Evolutionary conservation across 140 eudicot species (phyloP).

Genomic region (Oenanthe javanica): DNA sequence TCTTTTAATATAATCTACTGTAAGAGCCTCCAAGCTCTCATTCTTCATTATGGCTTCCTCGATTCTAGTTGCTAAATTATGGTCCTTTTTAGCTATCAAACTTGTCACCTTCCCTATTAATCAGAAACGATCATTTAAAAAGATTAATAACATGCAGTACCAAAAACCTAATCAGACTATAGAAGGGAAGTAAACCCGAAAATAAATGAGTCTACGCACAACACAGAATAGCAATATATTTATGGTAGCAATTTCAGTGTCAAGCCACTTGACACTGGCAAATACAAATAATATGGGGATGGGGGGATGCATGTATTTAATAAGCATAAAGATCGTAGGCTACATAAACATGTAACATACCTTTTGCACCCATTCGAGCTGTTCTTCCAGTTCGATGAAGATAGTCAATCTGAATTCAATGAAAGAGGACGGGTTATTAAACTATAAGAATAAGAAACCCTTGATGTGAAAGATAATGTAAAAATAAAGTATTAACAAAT

Average conservation of each 20-base stretch:
- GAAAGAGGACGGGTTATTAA: background rate
- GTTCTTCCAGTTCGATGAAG: slow-evolving; percentile 99
- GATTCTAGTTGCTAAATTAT: slow-evolving; percentile 53
- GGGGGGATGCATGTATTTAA: too few relatives aligned
- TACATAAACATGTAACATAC: slow-evolving; percentile 18
- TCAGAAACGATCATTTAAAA: background rate
- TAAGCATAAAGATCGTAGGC: background rate
- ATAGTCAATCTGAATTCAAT: slow-evolving; percentile 64
- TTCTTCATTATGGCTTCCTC: slow-evolving; percentile 88
- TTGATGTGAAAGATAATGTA: background rate
- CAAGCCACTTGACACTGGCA: background rate
- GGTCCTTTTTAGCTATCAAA: slow-evolving; percentile 61
- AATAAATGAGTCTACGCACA: background rate
- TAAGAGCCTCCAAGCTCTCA: slow-evolving; percentile 88
- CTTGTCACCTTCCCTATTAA: slow-evolving; percentile 86
- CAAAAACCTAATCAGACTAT: background rate
- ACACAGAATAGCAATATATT: background rate
- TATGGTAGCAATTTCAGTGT: background rate
- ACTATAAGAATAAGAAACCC: background rate
- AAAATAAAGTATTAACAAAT: background rate
- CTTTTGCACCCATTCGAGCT: slow-evolving; percentile 99
- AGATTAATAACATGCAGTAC: background rate
- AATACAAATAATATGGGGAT: too few relatives aligned
- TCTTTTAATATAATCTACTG: slow-evolving; percentile 48
- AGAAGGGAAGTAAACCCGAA: background rate